phyloP scores from a whole-genome alignment of 2,329 filamentous ascomycete genomes.

The Zymoseptoria ardabiliae region DNA sequence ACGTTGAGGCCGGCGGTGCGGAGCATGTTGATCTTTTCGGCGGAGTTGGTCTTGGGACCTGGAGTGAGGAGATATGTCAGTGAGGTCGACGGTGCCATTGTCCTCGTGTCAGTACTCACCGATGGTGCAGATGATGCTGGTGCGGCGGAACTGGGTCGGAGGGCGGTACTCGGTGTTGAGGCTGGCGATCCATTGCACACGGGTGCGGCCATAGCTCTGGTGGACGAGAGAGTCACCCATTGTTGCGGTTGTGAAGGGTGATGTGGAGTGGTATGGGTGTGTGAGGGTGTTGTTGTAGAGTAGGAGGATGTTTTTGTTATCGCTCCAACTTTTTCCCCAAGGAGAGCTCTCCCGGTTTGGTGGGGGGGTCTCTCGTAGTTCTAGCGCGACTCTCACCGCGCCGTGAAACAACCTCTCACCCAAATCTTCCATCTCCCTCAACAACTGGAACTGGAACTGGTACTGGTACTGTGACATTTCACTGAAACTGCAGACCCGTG shows the following conservation, averaged over 20 bases:
- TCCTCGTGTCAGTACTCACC: conserved; percentile 41
- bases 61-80: conserved; percentile 1
- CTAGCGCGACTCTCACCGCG: neutral
- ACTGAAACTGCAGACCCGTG: no score
- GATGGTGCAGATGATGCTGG: conserved; percentile 98
- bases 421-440: neutral
- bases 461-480: no score
- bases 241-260: conserved; percentile 18
- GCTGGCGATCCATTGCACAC: conserved; percentile 62
- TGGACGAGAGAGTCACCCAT: conserved; percentile 77
- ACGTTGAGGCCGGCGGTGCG: conserved; percentile 86
- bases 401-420: neutral
- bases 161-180: conserved; percentile 88
- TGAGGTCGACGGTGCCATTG: neutral
- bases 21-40: conserved; percentile 92
- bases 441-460: no score
- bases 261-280: neutral
- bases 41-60: conserved; percentile 95
- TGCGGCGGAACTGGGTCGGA: conserved; percentile 84
- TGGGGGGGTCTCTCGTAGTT: neutral
- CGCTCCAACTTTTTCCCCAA: neutral
- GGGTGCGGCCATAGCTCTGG: conserved; percentile 64
- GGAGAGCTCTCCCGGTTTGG: neutral
- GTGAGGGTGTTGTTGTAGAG: conserved; percentile 3
- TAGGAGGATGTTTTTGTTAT: neutral